Evolutionary conservation across 2,329 filamentous ascomycete species (phyloP), one percentile per base, ranked within the genome.

Genomic region (Endothia cerciana): DNA sequence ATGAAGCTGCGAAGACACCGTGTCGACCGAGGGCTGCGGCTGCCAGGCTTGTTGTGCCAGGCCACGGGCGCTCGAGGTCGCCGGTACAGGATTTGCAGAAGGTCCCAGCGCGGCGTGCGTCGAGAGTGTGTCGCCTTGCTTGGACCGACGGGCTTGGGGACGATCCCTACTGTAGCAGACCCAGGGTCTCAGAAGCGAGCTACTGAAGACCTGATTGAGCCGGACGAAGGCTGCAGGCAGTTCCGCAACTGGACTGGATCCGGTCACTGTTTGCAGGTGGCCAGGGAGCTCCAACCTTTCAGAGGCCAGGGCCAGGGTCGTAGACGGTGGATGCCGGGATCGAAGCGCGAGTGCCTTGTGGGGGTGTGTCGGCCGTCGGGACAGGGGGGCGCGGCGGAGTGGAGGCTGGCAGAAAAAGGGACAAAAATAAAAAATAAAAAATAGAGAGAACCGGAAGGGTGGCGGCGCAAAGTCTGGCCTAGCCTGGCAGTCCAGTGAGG

Each of bases 81-180:
- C 61, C 58, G 53, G 67, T 67, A 67, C 64, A 66, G 65, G 4
- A 11, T 8, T 10, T 47, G 45, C 64, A 63, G 17, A 41, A 45
- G 11, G 43, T 47, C 43, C 5, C 11, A 11, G n/a, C 43, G 19
- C 43, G 43, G 11, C 43, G 6, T 47, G n/a, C n/a, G 43, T 47
- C 43, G 11, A n/a, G 13, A 28, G 11, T 15, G 25, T 17, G 47
- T 17, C 25, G 4, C 47, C 22, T 15, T 17, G 47, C 47, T n/a
- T n/a, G n/a, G n/a, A n/a, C n/a, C n/a, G n/a, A n/a, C n/a, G n/a
- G n/a, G n/a, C n/a, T n/a, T n/a, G n/a, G n/a, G n/a, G n/a, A n/a
- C n/a, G n/a, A 10, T 11, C n/a, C n/a, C 10, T 10, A 47, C 15
- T 25, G n/a, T 1, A 25, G 45, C 25, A 11, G 13, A 15, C n/a